A percentile compares a stretch with the other conserved stretches of the same genome.
phyloP scores from a whole-genome alignment of 768 basidiomycete species.

The Wakefieldia striispora region DNA sequence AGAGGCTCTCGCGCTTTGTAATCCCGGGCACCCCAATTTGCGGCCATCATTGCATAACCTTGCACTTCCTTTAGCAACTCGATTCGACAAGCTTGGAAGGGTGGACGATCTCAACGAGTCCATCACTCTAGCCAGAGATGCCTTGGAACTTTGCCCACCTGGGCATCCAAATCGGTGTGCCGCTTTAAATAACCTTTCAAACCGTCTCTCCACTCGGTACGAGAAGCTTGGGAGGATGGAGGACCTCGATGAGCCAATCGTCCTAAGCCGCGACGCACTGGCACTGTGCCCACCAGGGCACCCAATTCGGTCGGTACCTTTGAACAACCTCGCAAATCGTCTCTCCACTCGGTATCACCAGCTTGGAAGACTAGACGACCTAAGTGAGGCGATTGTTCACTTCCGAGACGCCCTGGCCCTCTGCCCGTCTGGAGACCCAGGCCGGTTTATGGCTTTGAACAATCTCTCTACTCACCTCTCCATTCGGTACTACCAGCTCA shows the following conservation, averaged over 20 bases:
- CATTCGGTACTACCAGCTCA: neutral
- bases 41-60: neutral
- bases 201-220: neutral
- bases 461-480: slow-evolving; percentile 17
- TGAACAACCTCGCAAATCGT: neutral
- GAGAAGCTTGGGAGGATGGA: neutral
- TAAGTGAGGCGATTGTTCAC: neutral
- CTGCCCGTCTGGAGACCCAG: slow-evolving; percentile 1
- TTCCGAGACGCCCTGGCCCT: neutral
- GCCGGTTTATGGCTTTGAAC: neutral
- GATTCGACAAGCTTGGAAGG: neutral
- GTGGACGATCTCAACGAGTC: slow-evolving; percentile 1
- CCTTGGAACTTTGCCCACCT: neutral
- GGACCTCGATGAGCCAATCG: slow-evolving; percentile 5
- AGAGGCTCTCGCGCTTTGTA: neutral
- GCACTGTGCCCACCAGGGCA: neutral
- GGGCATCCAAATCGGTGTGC: neutral
- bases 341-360: neutral
- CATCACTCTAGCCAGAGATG: neutral
- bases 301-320: neutral
- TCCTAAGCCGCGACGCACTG: neutral
- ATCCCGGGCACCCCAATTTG: neutral
- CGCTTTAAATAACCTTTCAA: neutral
- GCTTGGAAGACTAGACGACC: neutral
- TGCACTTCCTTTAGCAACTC: neutral